These are phyloP conservation scores for Teunomyces cretensis DNA, from an alignment of 805 yeast species.

Conservation along the genomic window DNA sequence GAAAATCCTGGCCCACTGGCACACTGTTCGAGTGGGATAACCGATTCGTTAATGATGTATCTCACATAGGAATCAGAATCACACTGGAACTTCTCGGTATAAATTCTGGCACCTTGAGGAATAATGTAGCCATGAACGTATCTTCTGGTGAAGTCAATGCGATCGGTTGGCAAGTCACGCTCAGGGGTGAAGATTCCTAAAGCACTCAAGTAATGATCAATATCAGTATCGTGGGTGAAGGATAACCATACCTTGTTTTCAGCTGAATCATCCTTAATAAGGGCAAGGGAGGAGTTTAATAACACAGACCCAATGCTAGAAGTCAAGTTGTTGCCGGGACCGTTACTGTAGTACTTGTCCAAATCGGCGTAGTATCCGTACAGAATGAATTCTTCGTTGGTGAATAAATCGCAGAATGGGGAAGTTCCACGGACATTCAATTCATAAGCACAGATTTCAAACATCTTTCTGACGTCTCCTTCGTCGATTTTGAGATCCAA, in stretches of 20 bases:
- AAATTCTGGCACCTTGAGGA: slow-evolving; percentile 43
- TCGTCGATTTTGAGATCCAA: slow-evolving; percentile 43
- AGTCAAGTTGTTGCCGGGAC: slow-evolving; percentile 61
- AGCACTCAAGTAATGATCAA: slow-evolving; percentile 61
- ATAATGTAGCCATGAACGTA: slow-evolving; percentile 43
- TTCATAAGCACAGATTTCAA: slow-evolving; percentile 73
- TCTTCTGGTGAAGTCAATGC: slow-evolving; percentile 46
- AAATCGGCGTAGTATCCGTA: slow-evolving; percentile 63
- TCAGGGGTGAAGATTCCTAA: slow-evolving; percentile 54
- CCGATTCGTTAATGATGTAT: slow-evolving; percentile 41
- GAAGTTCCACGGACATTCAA: slow-evolving; percentile 68
- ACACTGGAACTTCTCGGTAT: slow-evolving; percentile 37
- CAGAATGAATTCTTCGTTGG: slow-evolving; percentile 63
- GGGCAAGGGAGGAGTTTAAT: slow-evolving; percentile 48
- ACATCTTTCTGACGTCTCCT: slow-evolving; percentile 51
- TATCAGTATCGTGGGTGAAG: slow-evolving; percentile 74
- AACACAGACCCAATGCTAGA: slow-evolving; percentile 60
- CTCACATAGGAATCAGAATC: slow-evolving; percentile 33
- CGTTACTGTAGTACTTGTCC: slow-evolving; percentile 57
- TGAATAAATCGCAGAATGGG: slow-evolving; percentile 64
- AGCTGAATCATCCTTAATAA: slow-evolving; percentile 43
- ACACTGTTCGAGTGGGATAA: slow-evolving; percentile 34
- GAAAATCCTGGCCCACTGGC: slow-evolving; percentile 43
- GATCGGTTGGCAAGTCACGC: slow-evolving; percentile 43
- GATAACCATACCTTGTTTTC: slow-evolving; percentile 60